Base-by-base conservation (phyloP, 2,329 filamentous ascomycete genomes). In the Alternaria sp. region DNA sequence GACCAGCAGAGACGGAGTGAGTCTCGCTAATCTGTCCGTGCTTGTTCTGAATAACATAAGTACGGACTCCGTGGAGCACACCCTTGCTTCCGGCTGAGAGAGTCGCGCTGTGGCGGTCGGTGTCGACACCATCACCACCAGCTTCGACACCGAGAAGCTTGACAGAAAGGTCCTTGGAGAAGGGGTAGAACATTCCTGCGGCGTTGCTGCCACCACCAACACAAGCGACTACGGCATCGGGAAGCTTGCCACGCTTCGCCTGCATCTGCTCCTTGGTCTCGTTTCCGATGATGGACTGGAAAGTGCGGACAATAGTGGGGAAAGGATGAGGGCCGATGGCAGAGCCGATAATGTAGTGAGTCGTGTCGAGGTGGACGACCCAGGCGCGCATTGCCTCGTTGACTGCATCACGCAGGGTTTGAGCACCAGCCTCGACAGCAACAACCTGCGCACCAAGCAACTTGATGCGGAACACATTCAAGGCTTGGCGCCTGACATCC, bases 401-500 rank as follows among this genome's bases (percentile, higher is more conserved):
- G 81, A 98, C 94, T 3, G 94, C 83, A 64, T 85, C 83, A 55
- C 84, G 80, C 5, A 85, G 80, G 4, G 83, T 85, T 71, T 89
- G 88, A 71, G 91, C 93, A 55, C 95, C 95, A 47, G 94, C 92
- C 77, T 97, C 93, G 46, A 99, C 95, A 4, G 95, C 91, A 41
- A 99, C 87, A 42, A 99, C 95, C 70, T 91, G 91, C 51, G 95
- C 95, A 61, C 95, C 95, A 6, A 99, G 89, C 11, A 99, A 87
- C 80, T 96, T 95, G 87, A 99, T 99, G 44, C 95, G 91, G 88
- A 99, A 99, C 39, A 99, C 95, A 80, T 99, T 99, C 59, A 99
- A 86, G 2, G 95, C 94, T 80, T 99, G 95, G 70, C 95, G 89
- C 59, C 95, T 91, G 53, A 98, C 95, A 75, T 99, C 95, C 82